Percentiles rank a stretch among this genome's conserved stretches.
Conservation (phyloP, 2,329 filamentous ascomycete genomes). For the Apiospora kogelbergensis region DNA sequence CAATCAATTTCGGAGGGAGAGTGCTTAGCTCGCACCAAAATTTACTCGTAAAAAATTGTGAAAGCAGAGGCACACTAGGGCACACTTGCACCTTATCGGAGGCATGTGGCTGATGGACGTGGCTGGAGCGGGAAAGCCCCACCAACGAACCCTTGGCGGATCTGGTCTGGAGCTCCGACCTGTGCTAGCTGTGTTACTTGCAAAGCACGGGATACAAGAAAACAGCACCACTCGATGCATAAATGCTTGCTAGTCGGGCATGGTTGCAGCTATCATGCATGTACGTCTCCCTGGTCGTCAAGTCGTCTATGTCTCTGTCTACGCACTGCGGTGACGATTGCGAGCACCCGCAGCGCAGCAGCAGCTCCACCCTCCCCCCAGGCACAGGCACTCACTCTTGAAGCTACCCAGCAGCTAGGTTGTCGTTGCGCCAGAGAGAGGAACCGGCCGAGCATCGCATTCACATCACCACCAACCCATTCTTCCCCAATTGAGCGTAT, state of each 20-base stretch:
- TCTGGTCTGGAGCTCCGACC: not conserved
- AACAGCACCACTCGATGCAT: not conserved
- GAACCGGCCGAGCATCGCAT: not conserved
- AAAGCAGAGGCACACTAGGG: constrained; percentile 5
- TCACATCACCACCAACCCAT: not conserved
- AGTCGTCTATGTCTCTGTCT: not conserved
- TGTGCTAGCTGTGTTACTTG: not conserved
- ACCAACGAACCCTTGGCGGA: not conserved
- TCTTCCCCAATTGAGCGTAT: not conserved
- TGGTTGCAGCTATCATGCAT: too few relatives aligned
- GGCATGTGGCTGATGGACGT: not conserved
- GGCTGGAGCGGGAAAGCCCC: not conserved
- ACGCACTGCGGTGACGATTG: not conserved
- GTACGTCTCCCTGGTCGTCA: too few relatives aligned
- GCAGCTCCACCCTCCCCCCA: not conserved
- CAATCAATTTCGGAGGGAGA: constrained; percentile 12
- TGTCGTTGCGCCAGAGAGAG: not conserved
- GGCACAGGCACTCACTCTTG: not conserved
- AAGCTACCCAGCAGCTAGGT: not conserved
- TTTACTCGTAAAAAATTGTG: constrained; percentile 7
- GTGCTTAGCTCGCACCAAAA: constrained; percentile 6
- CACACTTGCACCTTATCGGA: constrained; percentile 6
- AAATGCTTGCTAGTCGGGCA: too few relatives aligned
- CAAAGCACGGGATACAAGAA: not conserved
- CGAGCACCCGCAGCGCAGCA: not conserved